These are phyloP conservation scores for Phytophthora cryptogea DNA, from an alignment of 352 stramenopile species.

Conservation along the genomic window DNA sequence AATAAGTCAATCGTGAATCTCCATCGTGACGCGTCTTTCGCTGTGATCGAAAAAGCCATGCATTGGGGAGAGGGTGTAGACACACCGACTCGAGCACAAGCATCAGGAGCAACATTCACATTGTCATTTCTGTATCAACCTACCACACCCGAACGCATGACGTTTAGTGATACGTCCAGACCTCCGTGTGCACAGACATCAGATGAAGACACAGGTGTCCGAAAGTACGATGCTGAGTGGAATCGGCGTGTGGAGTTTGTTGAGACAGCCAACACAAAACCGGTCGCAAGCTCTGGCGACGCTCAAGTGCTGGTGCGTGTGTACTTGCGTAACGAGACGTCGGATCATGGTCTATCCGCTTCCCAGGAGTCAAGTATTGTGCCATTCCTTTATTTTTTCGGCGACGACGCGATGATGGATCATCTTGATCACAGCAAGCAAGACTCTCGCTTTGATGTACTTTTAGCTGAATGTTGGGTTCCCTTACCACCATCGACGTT, in stretches of 20 bases:
- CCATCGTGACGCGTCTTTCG: conserved; percentile 77
- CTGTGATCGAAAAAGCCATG: conserved; percentile 73
- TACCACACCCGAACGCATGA: conserved; percentile 34
- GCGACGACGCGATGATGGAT: conserved; percentile 86
- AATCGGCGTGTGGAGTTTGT: conserved; percentile 84
- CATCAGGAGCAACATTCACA: conserved; percentile 43
- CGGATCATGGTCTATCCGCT: conserved; percentile 74
- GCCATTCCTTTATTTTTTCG: conserved; percentile 89
- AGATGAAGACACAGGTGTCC: conserved; percentile 31
- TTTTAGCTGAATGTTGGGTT: conserved; percentile 83
- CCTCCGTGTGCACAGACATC: conserved; percentile 32
- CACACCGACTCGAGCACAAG: conserved; percentile 20
- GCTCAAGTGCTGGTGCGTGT: conserved; percentile 73
- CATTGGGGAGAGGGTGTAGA: conserved; percentile 30
- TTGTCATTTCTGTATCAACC: conserved; percentile 77
- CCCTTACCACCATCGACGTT: conserved; percentile 52
- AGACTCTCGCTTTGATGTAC: conserved; percentile 75
- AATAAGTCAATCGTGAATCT: conserved; percentile 83
- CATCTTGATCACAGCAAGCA: conserved; percentile 87
- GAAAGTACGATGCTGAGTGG: conserved; percentile 77
- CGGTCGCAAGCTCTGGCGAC: conserved; percentile 12
- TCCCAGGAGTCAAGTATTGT: conserved; percentile 86
- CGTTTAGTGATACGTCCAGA: conserved; percentile 26
- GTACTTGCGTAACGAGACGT: conserved; percentile 74
- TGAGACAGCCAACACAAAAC: conserved; percentile 45